phyloP scores from a whole-genome alignment of 208 protist genomes.

The Crithidia fasciculata region DNA sequence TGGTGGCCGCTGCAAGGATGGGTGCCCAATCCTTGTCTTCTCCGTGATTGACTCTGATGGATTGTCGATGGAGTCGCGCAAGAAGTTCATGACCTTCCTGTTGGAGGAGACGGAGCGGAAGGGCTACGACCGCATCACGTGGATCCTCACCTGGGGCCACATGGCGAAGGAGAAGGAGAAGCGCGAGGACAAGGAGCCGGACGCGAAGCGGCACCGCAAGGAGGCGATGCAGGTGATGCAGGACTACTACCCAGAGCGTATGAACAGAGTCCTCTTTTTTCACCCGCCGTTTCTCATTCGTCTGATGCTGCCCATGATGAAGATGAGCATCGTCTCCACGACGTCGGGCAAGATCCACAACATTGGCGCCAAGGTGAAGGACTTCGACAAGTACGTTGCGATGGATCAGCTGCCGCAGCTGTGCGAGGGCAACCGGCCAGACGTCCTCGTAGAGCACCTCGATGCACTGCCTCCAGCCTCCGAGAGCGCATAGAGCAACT shows the following conservation, averaged over 20 bases:
- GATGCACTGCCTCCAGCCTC: constrained; percentile 5
- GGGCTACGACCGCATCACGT: constrained; percentile 54
- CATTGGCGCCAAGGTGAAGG: constrained; percentile 37
- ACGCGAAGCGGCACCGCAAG: constrained; percentile 51
- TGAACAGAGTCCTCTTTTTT: constrained; percentile 50
- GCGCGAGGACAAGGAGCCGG: constrained; percentile 55
- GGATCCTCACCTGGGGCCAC: constrained; percentile 58
- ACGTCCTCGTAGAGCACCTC: constrained; percentile 2
- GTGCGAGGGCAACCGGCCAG: constrained; percentile 21
- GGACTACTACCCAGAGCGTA: constrained; percentile 56
- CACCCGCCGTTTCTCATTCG: constrained; percentile 49
- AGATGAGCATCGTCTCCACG: constrained; percentile 42
- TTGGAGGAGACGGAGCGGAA: constrained; percentile 54
- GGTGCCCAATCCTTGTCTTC: constrained; percentile 48
- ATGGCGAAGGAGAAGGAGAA: constrained; percentile 60
- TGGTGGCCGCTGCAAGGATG: constrained; percentile 45
- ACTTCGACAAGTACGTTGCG: constrained; percentile 38
- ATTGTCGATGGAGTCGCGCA: constrained; percentile 38
- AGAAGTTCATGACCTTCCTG: constrained; percentile 49
- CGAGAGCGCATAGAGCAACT: not conserved
- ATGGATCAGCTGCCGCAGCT: constrained; percentile 38
- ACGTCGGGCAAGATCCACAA: constrained; percentile 49
- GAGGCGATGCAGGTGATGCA: constrained; percentile 50
- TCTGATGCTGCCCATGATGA: constrained; percentile 31
- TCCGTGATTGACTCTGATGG: constrained; percentile 43